Evolutionary conservation across 257 asterid species (phyloP), one percentile per base, ranked within the genome.

Genomic region (Capsicum chinense): DNA sequence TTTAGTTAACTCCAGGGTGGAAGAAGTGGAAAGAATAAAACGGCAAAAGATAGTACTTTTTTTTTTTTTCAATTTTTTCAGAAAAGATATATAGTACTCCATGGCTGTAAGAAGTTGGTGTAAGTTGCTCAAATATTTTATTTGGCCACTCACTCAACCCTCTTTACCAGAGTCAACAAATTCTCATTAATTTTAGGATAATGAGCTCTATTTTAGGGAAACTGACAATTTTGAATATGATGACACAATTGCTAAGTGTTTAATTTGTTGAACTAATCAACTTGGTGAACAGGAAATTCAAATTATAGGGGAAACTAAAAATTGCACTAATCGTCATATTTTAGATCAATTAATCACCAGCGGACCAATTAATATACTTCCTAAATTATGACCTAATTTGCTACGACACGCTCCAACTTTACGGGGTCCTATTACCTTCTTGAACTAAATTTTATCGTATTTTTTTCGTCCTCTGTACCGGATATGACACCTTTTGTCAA

Each of bases 101-200:
- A 47, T 73, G 3, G 14, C 16, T 1, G 39, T 71, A 48, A 5
- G 0, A 0, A 19, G 80, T 73, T 48, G 59, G 80, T 73, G 11
- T 33, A 73, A 73, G 16, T 19, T 73, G 80, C 42, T 47, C 19
- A 12, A 73, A 48, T 73, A 73, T 48, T 74, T 47, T 48, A 19
- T 74, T 26, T 50, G 59, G 17, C 42, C n/a, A 48, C 80, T 74
- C n/a, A 48, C 80, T 74, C 80, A 48, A 74, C 44, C n/a, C 19
- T n/a, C 37, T 19, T 12, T 48, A 76, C 44, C 26, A 52, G 52
- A 76, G 62, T 52, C 62, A 13, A 52, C 48, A 52, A 76, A 52
- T 52, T 76, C 37, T 50, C 14, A 26, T 52, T 52, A 11, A 74
- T 48, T 44, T 76, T 52, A 7, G 10, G 16, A 26, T 52, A 21